phyloP scores from a whole-genome alignment of 1,284 basidiomycete species.

The Coniferiporia sulphurascens region DNA sequence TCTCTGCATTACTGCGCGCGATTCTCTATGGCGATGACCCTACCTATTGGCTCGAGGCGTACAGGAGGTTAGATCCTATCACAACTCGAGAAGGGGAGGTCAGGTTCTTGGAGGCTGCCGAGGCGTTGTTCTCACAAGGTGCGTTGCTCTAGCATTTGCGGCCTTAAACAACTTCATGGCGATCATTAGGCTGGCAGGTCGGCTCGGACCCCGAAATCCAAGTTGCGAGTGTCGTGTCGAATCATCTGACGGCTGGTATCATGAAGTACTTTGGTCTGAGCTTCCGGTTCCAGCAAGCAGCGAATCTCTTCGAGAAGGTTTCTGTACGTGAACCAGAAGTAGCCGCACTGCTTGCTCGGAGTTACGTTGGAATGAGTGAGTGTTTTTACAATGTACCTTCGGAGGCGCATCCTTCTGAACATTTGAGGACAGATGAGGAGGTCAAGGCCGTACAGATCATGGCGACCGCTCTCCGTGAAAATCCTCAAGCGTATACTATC shows the following conservation, averaged over 20 bases:
- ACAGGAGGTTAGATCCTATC: slow-evolving; percentile 94
- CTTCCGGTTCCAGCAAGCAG: slow-evolving; percentile 82
- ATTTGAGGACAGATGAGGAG: slow-evolving; percentile 74
- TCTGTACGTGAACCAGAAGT: slow-evolving; percentile 86
- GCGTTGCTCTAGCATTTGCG: slow-evolving; percentile 16
- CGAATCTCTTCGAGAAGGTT: slow-evolving; percentile 94
- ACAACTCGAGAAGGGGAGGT: slow-evolving; percentile 85
- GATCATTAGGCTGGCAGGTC: slow-evolving; percentile 84
- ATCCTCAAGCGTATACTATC: slow-evolving; percentile 89
- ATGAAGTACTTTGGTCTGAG: slow-evolving; percentile 97
- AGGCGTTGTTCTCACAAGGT: slow-evolving; percentile 90
- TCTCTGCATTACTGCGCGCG: slow-evolving; percentile 87
- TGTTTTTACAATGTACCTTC: slow-evolving; percentile 21
- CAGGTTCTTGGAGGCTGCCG: slow-evolving; percentile 88
- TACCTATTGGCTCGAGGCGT: slow-evolving; percentile 87
- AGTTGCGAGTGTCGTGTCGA: slow-evolving; percentile 95
- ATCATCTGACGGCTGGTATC: slow-evolving; percentile 92
- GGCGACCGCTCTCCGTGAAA: slow-evolving; percentile 76
- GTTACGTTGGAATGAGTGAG: slow-evolving; percentile 97
- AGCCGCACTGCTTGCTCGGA: slow-evolving; percentile 80
- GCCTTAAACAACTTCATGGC: not conserved
- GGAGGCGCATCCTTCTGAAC: not conserved
- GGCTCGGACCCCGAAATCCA: slow-evolving; percentile 98
- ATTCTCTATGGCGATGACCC: slow-evolving; percentile 96
- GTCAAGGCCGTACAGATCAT: slow-evolving; percentile 97